Percentiles rank a stretch among this genome's conserved stretches.
phyloP scores from a whole-genome alignment of 345 rosid species.

The Rubroshorea leprosula region DNA sequence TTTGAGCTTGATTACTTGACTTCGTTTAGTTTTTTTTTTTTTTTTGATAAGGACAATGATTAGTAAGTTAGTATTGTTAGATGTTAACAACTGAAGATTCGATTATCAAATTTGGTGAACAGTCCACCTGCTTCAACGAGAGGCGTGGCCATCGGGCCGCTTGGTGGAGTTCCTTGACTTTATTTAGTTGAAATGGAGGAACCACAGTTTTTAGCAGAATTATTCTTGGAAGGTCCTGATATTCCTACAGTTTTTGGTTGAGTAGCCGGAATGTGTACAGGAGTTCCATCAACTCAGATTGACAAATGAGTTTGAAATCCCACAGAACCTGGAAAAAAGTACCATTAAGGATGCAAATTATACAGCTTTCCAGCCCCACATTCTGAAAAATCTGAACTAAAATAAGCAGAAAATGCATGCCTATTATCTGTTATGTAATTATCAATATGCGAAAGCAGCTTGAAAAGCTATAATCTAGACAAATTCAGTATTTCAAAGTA shows the following conservation, averaged over 20 bases:
- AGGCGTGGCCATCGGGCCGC: no score
- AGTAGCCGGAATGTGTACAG: slow-evolving; percentile 26
- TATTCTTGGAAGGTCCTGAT: slow-evolving; percentile 30
- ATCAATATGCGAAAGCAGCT: slow-evolving; percentile 41
- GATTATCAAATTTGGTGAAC: no score
- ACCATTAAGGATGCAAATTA: background rate
- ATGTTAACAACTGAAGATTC: no score
- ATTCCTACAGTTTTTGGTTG: slow-evolving; percentile 29
- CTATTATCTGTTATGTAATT: slow-evolving; percentile 93
- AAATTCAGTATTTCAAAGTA: slow-evolving; percentile 80
- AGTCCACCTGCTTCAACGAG: no score
- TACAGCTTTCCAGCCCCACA: background rate
- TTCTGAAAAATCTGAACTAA: no score
- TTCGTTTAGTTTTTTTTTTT: no score
- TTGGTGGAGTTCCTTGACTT: no score
- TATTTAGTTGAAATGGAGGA: slow-evolving; percentile 29
- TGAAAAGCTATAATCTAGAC: slow-evolving; percentile 77
- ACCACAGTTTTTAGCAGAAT: slow-evolving; percentile 20
- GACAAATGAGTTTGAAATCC: slow-evolving; percentile 59
- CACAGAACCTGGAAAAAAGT: slow-evolving; percentile 63
- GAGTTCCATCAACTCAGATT: slow-evolving; percentile 43
- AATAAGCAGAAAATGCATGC: slow-evolving; percentile 26
- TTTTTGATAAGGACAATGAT: no score
- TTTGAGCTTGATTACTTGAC: slow-evolving; percentile 34
- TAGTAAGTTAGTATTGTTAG: no score